These are phyloP conservation scores for Galerina marginata DNA, from an alignment of 768 basidiomycete species.

Conservation along the genomic window DNA sequence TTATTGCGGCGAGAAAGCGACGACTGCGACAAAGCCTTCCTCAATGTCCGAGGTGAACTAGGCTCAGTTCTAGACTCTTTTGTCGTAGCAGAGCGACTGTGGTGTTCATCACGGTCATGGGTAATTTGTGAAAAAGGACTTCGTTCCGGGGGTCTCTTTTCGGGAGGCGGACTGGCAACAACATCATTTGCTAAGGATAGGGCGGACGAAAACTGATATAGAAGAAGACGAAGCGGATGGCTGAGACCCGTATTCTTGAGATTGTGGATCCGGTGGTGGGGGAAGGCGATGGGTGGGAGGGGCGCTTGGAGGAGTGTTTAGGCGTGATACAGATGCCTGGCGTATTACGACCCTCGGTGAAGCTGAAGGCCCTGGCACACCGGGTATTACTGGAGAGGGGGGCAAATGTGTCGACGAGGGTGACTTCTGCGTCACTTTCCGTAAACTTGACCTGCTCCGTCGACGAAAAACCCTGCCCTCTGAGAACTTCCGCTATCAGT, in stretches of 20 bases:
- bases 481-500: slow-evolving; percentile 44
- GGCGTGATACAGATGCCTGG: slow-evolving; percentile 47
- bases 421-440: slow-evolving; percentile 21
- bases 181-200: slow-evolving; percentile 34
- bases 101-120: slow-evolving; percentile 15
- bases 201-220: slow-evolving; percentile 51
- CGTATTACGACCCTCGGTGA: slow-evolving; percentile 45
- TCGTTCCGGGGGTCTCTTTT: slow-evolving; percentile 31
- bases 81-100: slow-evolving; percentile 20
- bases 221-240: slow-evolving; percentile 41
- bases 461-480: slow-evolving; percentile 40
- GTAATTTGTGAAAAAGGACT: slow-evolving; percentile 24
- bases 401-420: slow-evolving; percentile 16
- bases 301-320: slow-evolving; percentile 49
- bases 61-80: slow-evolving; percentile 24
- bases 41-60: slow-evolving; percentile 42
- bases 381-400: slow-evolving; percentile 17
- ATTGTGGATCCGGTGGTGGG: slow-evolving; percentile 39
- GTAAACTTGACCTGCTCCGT: slow-evolving; percentile 13
- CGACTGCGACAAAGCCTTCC: slow-evolving; percentile 63
- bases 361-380: slow-evolving; percentile 8
- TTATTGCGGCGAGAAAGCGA: slow-evolving; percentile 46
- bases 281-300: slow-evolving; percentile 57
- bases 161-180: slow-evolving; percentile 30
- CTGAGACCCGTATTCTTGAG: slow-evolving; percentile 11